Conservation (phyloP, 1,139 yeast species). For the Waltiozyma sp. region DNA sequence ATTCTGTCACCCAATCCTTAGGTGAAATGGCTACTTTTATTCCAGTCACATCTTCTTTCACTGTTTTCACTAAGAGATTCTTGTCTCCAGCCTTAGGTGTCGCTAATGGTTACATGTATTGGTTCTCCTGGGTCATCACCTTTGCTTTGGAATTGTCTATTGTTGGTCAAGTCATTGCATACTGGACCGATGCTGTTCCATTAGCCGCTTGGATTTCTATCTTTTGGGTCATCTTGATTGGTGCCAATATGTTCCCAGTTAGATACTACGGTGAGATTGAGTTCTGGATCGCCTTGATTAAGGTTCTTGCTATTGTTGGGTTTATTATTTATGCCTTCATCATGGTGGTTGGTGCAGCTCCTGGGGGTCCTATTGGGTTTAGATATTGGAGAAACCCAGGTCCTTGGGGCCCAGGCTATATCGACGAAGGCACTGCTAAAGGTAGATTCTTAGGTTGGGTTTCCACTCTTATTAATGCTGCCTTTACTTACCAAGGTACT, state of each 20-base stretch:
- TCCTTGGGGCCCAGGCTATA: constrained; percentile 43
- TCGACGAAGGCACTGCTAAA: constrained; percentile 28
- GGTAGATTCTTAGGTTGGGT: constrained; percentile 55
- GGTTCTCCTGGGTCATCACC: constrained; percentile 84
- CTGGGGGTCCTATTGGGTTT: constrained; percentile 62
- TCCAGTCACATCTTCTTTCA: constrained; percentile 63
- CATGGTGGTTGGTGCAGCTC: constrained; percentile 66
- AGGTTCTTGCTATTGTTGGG: constrained; percentile 61
- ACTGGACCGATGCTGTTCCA: constrained; percentile 68
- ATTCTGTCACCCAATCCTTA: constrained; percentile 55
- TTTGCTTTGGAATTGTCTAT: constrained; percentile 76
- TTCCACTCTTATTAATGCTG: constrained; percentile 55
- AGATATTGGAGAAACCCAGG: constrained; percentile 65
- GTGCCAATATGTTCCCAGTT: constrained; percentile 48
- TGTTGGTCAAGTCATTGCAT: constrained; percentile 63
- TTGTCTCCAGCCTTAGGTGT: constrained; percentile 65
- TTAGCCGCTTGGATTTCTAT: constrained; percentile 56
- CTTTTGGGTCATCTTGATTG: constrained; percentile 36
- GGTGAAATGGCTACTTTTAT: constrained; percentile 77
- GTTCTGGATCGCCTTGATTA: constrained; percentile 57
- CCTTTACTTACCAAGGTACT: constrained; percentile 71
- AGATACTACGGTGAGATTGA: constrained; percentile 57
- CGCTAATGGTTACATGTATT: constrained; percentile 74
- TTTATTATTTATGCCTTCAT: constrained; percentile 57
- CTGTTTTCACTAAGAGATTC: constrained; percentile 48